Percentiles rank a stretch among this genome's conserved stretches.
These are phyloP conservation scores for Rutstroemia sp. DNA, from an alignment of 2,329 filamentous ascomycete genomes.

Conservation along the genomic window DNA sequence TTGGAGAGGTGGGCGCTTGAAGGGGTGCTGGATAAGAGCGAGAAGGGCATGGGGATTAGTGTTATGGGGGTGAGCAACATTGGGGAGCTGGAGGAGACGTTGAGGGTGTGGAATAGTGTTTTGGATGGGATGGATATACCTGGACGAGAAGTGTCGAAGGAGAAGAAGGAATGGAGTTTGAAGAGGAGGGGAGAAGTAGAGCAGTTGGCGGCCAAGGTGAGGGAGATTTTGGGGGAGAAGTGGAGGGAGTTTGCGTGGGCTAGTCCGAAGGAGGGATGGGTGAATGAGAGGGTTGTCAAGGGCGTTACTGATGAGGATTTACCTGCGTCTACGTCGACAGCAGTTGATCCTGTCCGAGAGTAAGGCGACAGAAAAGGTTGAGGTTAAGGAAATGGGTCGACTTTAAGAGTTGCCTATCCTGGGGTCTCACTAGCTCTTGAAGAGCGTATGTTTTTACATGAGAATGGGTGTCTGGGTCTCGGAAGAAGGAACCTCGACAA, in stretches of 20 bases:
- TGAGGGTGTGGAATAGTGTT: constrained; percentile 49
- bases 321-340: constrained; percentile 7
- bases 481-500: too few relatives aligned
- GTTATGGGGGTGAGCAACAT: constrained; percentile 61
- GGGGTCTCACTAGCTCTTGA: too few relatives aligned
- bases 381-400: constrained; percentile 7
- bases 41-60: constrained; percentile 40
- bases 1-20: constrained; percentile 53
- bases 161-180: constrained; percentile 29
- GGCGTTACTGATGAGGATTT: constrained; percentile 18
- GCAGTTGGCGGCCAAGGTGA: constrained; percentile 46
- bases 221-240: constrained; percentile 44
- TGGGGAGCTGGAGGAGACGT: constrained; percentile 56
- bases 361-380: constrained; percentile 3
- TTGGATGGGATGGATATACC: constrained; percentile 35
- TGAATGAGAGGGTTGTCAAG: constrained; percentile 32
- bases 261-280: constrained; percentile 43
- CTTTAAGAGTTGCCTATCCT: neutral
- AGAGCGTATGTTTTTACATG: too few relatives aligned
- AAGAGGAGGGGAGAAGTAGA: constrained; percentile 40
- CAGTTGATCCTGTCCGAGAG: constrained; percentile 1
- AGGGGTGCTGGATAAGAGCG: constrained; percentile 38
- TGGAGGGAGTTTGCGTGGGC: constrained; percentile 60
- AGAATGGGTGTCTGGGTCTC: too few relatives aligned
- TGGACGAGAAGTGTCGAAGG: constrained; percentile 24